These are phyloP conservation scores for Sporormia fimetaria DNA, from an alignment of 495 filamentous ascomycete genomes.

Conservation along the genomic window DNA sequence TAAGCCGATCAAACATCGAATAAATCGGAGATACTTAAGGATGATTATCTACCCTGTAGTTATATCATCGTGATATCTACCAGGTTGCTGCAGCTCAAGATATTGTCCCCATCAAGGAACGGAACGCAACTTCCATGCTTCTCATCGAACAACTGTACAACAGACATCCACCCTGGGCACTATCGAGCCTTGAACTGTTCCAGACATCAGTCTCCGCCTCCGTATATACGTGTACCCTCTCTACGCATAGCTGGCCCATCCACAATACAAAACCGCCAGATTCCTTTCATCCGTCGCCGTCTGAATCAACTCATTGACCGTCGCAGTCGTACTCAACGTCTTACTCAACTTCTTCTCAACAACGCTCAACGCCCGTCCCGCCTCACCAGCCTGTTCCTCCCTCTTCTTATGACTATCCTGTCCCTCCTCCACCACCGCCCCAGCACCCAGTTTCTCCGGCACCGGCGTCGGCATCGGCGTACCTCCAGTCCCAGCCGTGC, in stretches of 20 bases:
- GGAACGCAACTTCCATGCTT: too few species aligned
- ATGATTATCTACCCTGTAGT: too few species aligned
- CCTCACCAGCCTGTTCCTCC: slow-evolving; percentile 67
- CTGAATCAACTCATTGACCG: slow-evolving; percentile 94
- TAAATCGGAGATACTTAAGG: too few species aligned
- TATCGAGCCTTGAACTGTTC: too few species aligned
- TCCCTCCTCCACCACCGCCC: slow-evolving; percentile 26
- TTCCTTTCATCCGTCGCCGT: slow-evolving; percentile 89
- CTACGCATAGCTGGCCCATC: slow-evolving; percentile 33
- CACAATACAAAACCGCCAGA: slow-evolving; percentile 80
- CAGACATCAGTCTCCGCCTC: too few species aligned
- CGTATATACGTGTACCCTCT: too few species aligned
- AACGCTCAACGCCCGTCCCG: slow-evolving; percentile 79
- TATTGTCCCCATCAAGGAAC: too few species aligned
- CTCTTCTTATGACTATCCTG: slow-evolving; percentile 37
- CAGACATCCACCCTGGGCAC: too few species aligned
- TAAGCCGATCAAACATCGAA: too few species aligned
- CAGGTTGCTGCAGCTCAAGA: too few species aligned
- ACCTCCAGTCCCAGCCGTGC: slow-evolving; percentile 17
- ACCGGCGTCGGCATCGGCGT: slow-evolving; percentile 1
- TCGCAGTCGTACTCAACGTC: slow-evolving; percentile 83
- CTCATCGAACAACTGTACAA: too few species aligned
- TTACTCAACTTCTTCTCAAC: slow-evolving; percentile 91
- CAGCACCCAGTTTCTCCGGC: slow-evolving; percentile 14
- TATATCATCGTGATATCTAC: too few species aligned